phyloP scores from a whole-genome alignment of 192 early-diverging fungal genomes.

The Mortierella antarctica region DNA sequence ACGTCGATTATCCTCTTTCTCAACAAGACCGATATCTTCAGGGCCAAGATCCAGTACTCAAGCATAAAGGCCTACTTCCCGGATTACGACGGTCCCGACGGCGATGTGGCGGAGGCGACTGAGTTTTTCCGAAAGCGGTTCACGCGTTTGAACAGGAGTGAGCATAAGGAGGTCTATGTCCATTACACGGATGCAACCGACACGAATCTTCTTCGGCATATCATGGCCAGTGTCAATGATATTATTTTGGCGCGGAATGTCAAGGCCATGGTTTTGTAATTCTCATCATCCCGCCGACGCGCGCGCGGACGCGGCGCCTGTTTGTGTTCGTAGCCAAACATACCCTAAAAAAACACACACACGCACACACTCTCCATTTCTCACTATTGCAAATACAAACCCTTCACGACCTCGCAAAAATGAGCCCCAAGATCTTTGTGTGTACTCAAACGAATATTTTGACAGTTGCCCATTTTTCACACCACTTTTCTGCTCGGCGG shows the following conservation, averaged over 20 bases:
- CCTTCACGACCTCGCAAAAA: too few relatives aligned
- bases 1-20: slow-evolving; percentile 72
- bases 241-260: slow-evolving; percentile 42
- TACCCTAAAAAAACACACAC: too few relatives aligned
- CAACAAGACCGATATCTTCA: slow-evolving; percentile 73
- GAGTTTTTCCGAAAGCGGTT: slow-evolving; percentile 61
- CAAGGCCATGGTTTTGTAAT: neutral
- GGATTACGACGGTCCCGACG: slow-evolving; percentile 60
- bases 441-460: too few relatives aligned
- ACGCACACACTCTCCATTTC: too few relatives aligned
- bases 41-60: slow-evolving; percentile 60
- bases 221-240: slow-evolving; percentile 56
- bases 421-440: too few relatives aligned
- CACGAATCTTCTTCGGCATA: slow-evolving; percentile 59
- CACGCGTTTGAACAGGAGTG: slow-evolving; percentile 57
- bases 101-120: slow-evolving; percentile 44
- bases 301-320: too few relatives aligned
- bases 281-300: too few relatives aligned
- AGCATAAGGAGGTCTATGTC: slow-evolving; percentile 62
- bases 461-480: too few relatives aligned
- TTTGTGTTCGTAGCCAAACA: too few relatives aligned
- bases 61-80: slow-evolving; percentile 63
- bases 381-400: too few relatives aligned
- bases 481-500: too few relatives aligned
- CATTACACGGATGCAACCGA: slow-evolving; percentile 69